Evolutionary conservation across 257 asterid species (phyloP).

Genomic region (Solanum bulbocastanum): DNA sequence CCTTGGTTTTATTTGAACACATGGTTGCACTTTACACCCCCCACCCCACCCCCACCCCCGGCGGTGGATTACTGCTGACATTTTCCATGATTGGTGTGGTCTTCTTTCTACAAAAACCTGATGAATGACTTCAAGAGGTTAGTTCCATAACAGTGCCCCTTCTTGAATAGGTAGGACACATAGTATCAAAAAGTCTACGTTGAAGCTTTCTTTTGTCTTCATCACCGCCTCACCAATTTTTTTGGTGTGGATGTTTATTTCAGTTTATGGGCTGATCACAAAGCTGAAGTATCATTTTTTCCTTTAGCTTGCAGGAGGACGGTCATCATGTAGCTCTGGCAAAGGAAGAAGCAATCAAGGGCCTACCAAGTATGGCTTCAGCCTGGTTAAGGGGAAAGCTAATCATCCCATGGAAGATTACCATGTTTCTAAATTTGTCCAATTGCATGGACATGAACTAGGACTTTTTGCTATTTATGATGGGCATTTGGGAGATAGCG

Average conservation of each 20-base stretch:
- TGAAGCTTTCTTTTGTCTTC: not conserved
- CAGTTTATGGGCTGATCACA: not conserved
- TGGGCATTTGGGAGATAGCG: slow-evolving; percentile 83
- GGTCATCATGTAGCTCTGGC: slow-evolving; percentile 46
- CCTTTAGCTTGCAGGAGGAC: slow-evolving; percentile 47
- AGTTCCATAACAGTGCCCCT: not conserved
- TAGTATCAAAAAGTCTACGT: not conserved
- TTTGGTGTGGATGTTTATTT: not conserved
- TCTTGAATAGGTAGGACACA: not conserved
- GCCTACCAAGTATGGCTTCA: slow-evolving; percentile 59
- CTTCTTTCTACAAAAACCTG: not conserved
- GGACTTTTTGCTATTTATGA: slow-evolving; percentile 88
- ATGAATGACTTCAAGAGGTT: not conserved
- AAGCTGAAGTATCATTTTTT: slow-evolving; percentile 11
- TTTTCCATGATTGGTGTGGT: not conserved
- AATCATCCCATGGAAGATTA: slow-evolving; percentile 97
- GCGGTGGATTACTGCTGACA: not conserved
- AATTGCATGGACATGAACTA: slow-evolving; percentile 44
- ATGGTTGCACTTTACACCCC: not conserved
- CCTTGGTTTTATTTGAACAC: not conserved
- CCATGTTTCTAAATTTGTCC: slow-evolving; percentile 82
- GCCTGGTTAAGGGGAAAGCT: slow-evolving; percentile 78
- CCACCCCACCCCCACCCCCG: not conserved
- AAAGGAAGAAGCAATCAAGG: slow-evolving; percentile 73
- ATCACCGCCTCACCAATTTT: not conserved